These are phyloP conservation scores for Bolboschoenoplectus hybrid DNA, from an alignment of 202 grass and related monocot species.

Conservation along the genomic window DNA sequence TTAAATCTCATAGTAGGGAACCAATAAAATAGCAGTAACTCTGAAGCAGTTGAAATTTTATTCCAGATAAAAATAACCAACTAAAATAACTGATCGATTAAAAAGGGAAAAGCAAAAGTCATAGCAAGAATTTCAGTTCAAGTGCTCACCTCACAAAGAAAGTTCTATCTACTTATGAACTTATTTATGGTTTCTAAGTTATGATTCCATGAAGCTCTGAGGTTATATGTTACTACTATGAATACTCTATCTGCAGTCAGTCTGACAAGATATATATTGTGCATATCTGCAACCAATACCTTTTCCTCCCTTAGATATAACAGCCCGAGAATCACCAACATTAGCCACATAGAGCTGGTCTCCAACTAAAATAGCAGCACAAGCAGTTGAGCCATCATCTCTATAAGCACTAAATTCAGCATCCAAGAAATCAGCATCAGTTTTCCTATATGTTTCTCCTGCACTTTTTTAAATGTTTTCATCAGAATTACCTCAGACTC, in stretches of 20 bases:
- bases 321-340: slow-evolving; percentile 86
- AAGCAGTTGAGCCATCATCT: slow-evolving; percentile 90
- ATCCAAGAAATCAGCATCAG: slow-evolving; percentile 73
- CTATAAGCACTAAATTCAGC: slow-evolving; percentile 55
- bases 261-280: background rate
- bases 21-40: background rate
- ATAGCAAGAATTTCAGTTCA: background rate
- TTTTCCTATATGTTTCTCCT: slow-evolving; percentile 69
- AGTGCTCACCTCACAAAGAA: background rate
- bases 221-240: background rate
- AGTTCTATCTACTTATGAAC: background rate
- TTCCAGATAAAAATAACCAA: background rate
- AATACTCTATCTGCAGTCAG: slow-evolving; percentile 1
- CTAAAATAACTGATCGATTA: slow-evolving; percentile 2
- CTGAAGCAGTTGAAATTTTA: background rate
- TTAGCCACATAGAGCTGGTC: slow-evolving; percentile 78
- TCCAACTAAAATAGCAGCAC: slow-evolving; percentile 62
- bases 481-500: background rate
- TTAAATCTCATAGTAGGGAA: background rate
- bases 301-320: slow-evolving; percentile 64
- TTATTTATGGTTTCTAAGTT: background rate
- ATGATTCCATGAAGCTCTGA: background rate
- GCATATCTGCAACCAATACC: slow-evolving; percentile 48
- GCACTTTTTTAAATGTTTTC: slow-evolving; percentile 45
- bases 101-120: background rate